Evolutionary conservation across 352 stramenopile species (phyloP).

Genomic region (Phytophthora cryptogea): DNA sequence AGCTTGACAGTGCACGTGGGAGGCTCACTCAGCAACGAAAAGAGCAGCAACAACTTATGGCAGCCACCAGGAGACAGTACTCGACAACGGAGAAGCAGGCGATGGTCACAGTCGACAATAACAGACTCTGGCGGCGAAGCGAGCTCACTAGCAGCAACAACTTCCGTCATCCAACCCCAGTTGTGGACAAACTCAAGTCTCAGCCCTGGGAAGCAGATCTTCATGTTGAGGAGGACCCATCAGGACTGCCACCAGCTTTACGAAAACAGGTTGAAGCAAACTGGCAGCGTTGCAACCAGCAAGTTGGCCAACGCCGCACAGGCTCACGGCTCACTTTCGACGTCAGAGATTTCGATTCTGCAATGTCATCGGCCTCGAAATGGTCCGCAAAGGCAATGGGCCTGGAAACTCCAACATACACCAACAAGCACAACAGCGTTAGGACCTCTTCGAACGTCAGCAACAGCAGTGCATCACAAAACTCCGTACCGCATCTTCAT

Average conservation of each 20-base stretch:
- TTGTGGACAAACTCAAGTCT: conserved; percentile 7
- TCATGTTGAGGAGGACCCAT: conserved; percentile 43
- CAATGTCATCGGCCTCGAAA: conserved; percentile 3
- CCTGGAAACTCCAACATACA: background rate
- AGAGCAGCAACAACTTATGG: conserved; percentile 42
- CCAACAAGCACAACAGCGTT: conserved; percentile 1
- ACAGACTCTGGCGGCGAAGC: conserved; percentile 22
- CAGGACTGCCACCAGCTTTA: conserved; percentile 54
- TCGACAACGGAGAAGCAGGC: background rate
- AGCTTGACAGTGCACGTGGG: conserved; percentile 51
- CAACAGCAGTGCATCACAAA: conserved; percentile 1
- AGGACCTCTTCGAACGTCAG: conserved; percentile 1
- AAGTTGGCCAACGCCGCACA: conserved; percentile 10
- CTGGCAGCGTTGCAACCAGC: conserved; percentile 45
- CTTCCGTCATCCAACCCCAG: background rate
- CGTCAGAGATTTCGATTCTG: conserved; percentile 9
- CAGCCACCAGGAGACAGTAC: conserved; percentile 17
- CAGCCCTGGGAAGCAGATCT: conserved; percentile 5
- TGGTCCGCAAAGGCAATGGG: conserved; percentile 12
- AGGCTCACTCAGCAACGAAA: conserved; percentile 51
- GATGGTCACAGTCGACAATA: conserved; percentile 18
- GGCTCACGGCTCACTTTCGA: conserved; percentile 13
- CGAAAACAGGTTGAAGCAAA: conserved; percentile 61
- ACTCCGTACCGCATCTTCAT: background rate
- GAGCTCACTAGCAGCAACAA: conserved; percentile 8